Evolutionary conservation across 1,139 yeast species (phyloP), one percentile per base, ranked within the genome.

Genomic region (Candida albicans): DNA sequence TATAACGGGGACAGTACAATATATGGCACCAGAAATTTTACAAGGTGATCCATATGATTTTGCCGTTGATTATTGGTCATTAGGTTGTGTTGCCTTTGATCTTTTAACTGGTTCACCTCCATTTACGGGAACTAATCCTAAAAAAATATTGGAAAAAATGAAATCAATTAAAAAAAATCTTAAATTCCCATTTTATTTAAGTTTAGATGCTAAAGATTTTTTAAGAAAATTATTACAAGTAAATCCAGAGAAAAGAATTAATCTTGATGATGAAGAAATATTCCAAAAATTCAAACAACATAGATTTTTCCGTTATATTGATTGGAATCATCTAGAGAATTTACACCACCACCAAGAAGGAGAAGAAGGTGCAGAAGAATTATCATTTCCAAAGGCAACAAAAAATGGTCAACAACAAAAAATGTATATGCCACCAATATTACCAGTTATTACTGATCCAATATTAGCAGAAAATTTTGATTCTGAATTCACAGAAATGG

Each of bases 1-100:
- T 2, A 80, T 91, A 59, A 85, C 90, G 28, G 99, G 98, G 0
- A 91, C 97, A 0, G 95, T 96, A 0, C 96, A 90, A 63, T 91
- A 90, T 61, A 90, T 91, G 88, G 98, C 98, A 0, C 99, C 99
- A 1, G 98, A 93, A 61, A 87, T 93, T 28, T 67, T 93, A 25
- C 80, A 79, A 42, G 96, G 96, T 24, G 81, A 84, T 50, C 82
- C 85, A n/a, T 93, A 93, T 59, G 93, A 90, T 52, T 84, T 79
- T 51, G 77, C 83, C 8, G 96, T 95, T 9, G 99, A 93, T 61
- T 93, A 97, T 96, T 93, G 98, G 95, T 89, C 97, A 0, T 70
- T 93, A 27, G 98, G 99, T 0, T 89, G 96, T 52, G 88, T 93
- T 7, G 77, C 89, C 27, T 89, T 73, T 61, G 98, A 93, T 62